Conservation (phyloP, 345 rosid species). For the Geranium brycei region DNA sequence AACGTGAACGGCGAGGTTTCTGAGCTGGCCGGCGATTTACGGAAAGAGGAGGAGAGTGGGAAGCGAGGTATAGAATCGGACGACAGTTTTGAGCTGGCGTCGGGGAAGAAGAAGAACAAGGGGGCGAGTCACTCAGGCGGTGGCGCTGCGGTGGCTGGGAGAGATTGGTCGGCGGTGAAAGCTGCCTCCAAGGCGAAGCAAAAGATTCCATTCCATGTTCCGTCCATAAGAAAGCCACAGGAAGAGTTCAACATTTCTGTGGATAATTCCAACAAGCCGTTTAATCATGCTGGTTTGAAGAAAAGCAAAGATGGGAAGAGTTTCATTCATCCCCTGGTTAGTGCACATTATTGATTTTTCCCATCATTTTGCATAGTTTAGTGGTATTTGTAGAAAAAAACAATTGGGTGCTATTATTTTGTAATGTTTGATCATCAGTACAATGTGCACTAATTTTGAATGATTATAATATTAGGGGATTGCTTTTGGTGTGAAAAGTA, state of each 20-base stretch:
- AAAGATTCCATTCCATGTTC: slow-evolving; percentile 58
- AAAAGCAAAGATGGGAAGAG: slow-evolving; percentile 48
- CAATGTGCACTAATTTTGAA: background rate
- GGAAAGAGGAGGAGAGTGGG: slow-evolving; percentile 39
- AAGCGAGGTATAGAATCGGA: slow-evolving; percentile 8
- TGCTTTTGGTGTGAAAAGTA: background rate
- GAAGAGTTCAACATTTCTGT: slow-evolving; percentile 52
- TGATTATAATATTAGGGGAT: no score
- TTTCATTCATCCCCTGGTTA: slow-evolving; percentile 72
- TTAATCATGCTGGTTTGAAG: slow-evolving; percentile 74
- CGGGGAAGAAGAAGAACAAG: no score
- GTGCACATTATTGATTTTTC: slow-evolving; percentile 7
- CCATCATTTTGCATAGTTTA: background rate
- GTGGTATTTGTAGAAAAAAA: no score
- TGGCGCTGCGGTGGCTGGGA: slow-evolving; percentile 10
- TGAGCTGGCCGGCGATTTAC: slow-evolving; percentile 52
- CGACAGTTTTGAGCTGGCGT: background rate
- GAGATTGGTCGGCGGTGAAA: slow-evolving; percentile 34
- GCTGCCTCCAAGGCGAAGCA: slow-evolving; percentile 37
- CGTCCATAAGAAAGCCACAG: slow-evolving; percentile 64
- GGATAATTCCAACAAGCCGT: slow-evolving; percentile 53
- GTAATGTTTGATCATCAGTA: background rate
- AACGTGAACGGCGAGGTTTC: slow-evolving; percentile 52
- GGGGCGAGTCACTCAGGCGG: background rate
- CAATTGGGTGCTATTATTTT: no score